These are phyloP conservation scores for Canavalia ensiformis DNA, from an alignment of 306 rosid genomes.

Conservation along the genomic window DNA sequence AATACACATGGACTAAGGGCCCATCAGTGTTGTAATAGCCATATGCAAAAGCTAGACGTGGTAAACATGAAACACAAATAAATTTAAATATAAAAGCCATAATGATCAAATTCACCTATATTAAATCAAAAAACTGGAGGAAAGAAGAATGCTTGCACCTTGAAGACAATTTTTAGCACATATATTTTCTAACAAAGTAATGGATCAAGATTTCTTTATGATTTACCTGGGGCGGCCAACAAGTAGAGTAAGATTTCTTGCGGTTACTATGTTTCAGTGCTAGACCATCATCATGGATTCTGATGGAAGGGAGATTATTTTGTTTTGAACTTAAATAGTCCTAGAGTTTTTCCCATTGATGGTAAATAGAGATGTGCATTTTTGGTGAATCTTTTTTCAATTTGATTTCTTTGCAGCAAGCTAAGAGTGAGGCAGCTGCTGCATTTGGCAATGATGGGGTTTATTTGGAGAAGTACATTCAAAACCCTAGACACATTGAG, in stretches of 20 bases:
- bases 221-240: constrained; percentile 23
- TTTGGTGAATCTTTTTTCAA: constrained; percentile 39
- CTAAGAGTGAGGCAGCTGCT: constrained; percentile 98
- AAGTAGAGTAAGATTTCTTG: constrained; percentile 29
- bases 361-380: constrained; percentile 34
- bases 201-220: constrained; percentile 25
- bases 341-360: constrained; percentile 25
- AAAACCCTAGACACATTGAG: constrained; percentile 98
- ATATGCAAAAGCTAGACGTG: constrained; percentile 17
- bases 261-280: constrained; percentile 25
- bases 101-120: constrained; percentile 20
- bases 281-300: constrained; percentile 21
- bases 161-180: neutral
- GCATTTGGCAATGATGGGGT: constrained; percentile 99
- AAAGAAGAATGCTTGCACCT: constrained; percentile 24
- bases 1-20: no score
- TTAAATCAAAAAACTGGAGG: constrained; percentile 21
- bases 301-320: constrained; percentile 43
- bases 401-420: constrained; percentile 80
- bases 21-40: neutral
- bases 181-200: constrained; percentile 34
- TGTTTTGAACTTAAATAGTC: constrained; percentile 36
- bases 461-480: constrained; percentile 95
- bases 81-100: neutral
- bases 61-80: constrained; percentile 1